Evolutionary conservation across 2,329 filamentous ascomycete species (phyloP).

Genomic region (Exophiala sp.): DNA sequence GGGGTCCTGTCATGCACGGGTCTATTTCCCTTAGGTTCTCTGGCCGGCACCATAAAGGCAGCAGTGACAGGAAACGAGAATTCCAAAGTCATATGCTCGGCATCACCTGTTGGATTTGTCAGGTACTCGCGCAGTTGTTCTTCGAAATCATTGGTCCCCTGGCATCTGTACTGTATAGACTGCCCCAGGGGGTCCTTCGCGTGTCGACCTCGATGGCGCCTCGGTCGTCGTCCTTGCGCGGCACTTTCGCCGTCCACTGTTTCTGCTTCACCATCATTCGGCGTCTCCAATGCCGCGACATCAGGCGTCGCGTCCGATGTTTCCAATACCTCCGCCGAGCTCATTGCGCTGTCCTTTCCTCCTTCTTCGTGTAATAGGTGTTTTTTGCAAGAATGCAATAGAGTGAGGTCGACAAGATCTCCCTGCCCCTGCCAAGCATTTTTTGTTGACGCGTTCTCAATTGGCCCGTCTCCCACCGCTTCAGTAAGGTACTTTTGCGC

Average conservation of each 20-base stretch:
- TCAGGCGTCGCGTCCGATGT: background rate
- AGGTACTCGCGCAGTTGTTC: conserved; percentile 20
- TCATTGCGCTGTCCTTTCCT: conserved; percentile 1
- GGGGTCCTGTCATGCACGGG: conserved; percentile 7
- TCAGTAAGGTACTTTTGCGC: background rate
- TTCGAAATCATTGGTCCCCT: conserved; percentile 23
- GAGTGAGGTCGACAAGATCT: conserved; percentile 4
- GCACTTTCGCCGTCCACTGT: background rate
- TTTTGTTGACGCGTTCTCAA: background rate
- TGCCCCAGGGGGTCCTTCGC: conserved; percentile 26
- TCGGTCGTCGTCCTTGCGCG: background rate
- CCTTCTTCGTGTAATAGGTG: conserved; percentile 7
- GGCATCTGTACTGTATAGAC: conserved; percentile 20
- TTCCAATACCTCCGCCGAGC: background rate
- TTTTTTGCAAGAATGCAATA: conserved; percentile 15
- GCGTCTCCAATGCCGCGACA: background rate
- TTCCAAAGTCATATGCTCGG: conserved; percentile 27
- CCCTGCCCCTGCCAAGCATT: conserved; percentile 18
- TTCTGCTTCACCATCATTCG: conserved; percentile 1
- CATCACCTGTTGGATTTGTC: conserved; percentile 16
- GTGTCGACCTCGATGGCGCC: conserved; percentile 21
- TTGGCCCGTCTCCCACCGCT: conserved; percentile 8
- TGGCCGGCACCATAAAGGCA: conserved; percentile 23
- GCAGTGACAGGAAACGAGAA: conserved; percentile 25
- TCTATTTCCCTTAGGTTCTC: conserved; percentile 1